Percentiles rank a stretch among this genome's conserved stretches.
Evolutionary conservation across 1,139 yeast species (phyloP).

Genomic region (Protomyces macrosporus): DNA sequence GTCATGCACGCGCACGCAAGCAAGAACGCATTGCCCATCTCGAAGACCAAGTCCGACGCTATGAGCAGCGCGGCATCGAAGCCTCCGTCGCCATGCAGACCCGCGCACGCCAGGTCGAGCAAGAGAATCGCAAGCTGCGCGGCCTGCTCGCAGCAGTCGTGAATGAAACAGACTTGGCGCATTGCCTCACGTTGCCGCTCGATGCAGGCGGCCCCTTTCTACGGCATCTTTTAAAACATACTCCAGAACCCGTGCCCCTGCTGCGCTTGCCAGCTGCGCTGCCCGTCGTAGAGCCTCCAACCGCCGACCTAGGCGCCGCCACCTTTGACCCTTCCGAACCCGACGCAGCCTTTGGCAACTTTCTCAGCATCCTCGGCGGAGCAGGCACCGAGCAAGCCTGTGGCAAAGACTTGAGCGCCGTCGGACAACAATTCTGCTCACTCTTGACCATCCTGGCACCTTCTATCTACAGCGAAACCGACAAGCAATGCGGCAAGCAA

Average conservation of each 20-base stretch:
- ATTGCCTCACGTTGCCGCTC: constrained; percentile 4
- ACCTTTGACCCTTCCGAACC: background rate
- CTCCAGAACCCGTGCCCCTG: background rate
- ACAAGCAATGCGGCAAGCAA: background rate
- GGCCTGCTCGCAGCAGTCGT: constrained; percentile 1
- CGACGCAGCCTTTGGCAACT: constrained; percentile 2
- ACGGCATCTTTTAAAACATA: background rate
- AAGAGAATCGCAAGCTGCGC: constrained; percentile 1
- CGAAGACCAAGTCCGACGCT: constrained; percentile 34
- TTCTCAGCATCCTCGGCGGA: background rate
- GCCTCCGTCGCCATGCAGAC: constrained; percentile 63
- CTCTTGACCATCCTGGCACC: constrained; percentile 1
- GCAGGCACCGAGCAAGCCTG: background rate
- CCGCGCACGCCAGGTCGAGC: constrained; percentile 79
- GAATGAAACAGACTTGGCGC: constrained; percentile 3
- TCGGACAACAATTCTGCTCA: constrained; percentile 4
- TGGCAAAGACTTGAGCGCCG: background rate
- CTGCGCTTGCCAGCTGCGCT: background rate
- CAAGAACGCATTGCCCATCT: constrained; percentile 15
- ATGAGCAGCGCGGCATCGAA: constrained; percentile 42
- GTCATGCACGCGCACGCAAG: constrained; percentile 13
- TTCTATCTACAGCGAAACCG: background rate
- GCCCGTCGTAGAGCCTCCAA: background rate
- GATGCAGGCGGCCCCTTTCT: constrained; percentile 4
- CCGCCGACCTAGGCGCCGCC: background rate